Conservation (phyloP, 2,329 filamentous ascomycete genomes). For the Metarhizium robertsii region DNA sequence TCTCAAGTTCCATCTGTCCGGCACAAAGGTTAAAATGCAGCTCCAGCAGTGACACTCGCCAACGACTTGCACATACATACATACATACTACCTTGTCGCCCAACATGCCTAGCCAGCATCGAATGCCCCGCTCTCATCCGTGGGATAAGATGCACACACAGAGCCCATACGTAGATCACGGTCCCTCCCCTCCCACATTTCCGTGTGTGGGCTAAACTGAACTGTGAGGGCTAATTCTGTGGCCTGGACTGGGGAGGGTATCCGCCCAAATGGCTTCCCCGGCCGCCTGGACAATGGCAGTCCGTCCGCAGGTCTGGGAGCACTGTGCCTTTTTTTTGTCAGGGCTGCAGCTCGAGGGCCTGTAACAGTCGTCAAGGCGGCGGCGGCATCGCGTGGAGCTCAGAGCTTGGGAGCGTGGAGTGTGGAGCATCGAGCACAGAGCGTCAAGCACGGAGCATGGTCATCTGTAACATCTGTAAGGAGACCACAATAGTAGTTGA, state of each 20-base stretch:
- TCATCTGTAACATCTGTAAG: too few relatives aligned
- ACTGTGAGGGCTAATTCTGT: background rate
- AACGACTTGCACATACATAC: too few relatives aligned
- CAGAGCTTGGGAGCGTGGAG: background rate
- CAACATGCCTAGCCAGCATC: too few relatives aligned
- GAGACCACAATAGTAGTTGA: too few relatives aligned
- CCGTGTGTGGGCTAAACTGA: background rate
- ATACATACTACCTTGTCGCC: too few relatives aligned
- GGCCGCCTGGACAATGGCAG: background rate
- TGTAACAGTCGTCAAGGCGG: background rate
- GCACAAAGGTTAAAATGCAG: too few relatives aligned
- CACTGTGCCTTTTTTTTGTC: too few relatives aligned
- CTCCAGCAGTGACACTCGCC: too few relatives aligned
- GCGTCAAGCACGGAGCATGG: too few relatives aligned
- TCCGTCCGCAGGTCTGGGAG: background rate
- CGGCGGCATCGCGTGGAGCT: background rate
- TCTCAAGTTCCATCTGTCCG: background rate
- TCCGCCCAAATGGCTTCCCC: background rate
- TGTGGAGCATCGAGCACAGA: background rate
- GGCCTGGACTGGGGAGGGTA: background rate
- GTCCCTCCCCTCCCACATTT: background rate
- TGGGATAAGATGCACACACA: background rate
- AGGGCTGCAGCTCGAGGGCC: background rate
- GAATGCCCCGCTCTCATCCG: background rate
- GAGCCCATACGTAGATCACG: background rate